Evolutionary conservation across 2,329 filamentous ascomycete species (phyloP), one percentile per base, ranked within the genome.

Genomic region (Paradendryphiella salina): DNA sequence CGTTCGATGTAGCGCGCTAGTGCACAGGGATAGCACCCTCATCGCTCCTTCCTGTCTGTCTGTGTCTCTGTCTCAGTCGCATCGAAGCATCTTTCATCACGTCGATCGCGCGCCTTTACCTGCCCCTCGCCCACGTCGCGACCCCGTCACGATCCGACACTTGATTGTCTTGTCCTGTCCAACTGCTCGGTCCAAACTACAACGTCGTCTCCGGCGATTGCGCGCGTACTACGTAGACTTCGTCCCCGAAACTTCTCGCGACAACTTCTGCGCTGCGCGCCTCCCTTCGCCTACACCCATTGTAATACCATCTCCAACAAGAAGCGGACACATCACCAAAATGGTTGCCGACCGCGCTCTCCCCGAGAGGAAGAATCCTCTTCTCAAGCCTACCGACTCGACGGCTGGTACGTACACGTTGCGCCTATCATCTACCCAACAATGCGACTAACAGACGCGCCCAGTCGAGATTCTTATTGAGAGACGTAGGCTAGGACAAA

Each of bases 401-500:
- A 86, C 86, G 45, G 67, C 77, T 43, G 82, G 87, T 90, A 86
- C 64, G 79, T 79, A 54, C 52, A 50, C 48, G 53, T 54, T 43
- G 60, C 67, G 65, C 68, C 60, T 64, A 57, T 61, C 61, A n/a
- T 39, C 52, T 56, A 61, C 55, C 37, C 58, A 38, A 17, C 26
- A 39, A 39, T 45, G 32, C 48, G 45, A 55, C 70, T 70, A 59
- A 71, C 56, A 35, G 13, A 32, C 39, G 23, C 39, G 43, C 49
- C 42, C 67, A 80, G 77, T 75, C 54, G 75, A 79, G 52, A 76
- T 77, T 17, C 85, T 96, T 48, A 84, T 96, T 58, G 79, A 86
- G 73, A 87, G 91, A 69, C 88, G 94, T 68, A 89, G 93, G 63
- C 82, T 99, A 37, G 94, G 93, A 38, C 92, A 96, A 76, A 99